Conservation (phyloP, 2,329 filamentous ascomycete genomes). For the Chaetomiaceae sp. region DNA sequence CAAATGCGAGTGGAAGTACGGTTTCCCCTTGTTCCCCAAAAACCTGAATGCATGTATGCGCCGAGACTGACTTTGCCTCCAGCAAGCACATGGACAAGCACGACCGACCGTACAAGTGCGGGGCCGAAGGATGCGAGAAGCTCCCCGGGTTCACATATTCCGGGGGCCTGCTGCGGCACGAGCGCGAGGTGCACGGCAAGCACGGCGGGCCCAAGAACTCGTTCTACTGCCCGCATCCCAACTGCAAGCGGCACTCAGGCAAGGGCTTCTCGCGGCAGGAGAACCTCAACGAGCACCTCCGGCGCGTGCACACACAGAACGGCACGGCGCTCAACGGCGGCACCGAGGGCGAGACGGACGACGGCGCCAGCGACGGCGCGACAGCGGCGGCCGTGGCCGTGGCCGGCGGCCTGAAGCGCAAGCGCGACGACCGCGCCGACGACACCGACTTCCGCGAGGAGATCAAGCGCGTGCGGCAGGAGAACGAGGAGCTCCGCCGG, state of each 20-base stretch:
- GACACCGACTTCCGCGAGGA: conserved; percentile 54
- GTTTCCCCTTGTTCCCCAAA: conserved; percentile 23
- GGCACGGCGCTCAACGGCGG: conserved; percentile 27
- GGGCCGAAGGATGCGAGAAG: conserved; percentile 78
- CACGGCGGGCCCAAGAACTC: conserved; percentile 84
- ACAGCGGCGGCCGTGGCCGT: conserved; percentile 4
- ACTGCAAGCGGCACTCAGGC: conserved; percentile 84
- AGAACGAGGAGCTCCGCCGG: conserved; percentile 55
- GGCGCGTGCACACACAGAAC: conserved; percentile 71
- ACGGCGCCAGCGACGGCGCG: conserved; percentile 44
- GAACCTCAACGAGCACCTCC: conserved; percentile 88
- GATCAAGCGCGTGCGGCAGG: conserved; percentile 60
- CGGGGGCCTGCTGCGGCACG: conserved; percentile 80
- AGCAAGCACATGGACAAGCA: conserved; percentile 99
- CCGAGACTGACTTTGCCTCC: conserved; percentile 9
- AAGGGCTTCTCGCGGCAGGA: conserved; percentile 91
- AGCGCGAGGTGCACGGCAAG: conserved; percentile 89
- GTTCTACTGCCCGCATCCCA: conserved; percentile 76
- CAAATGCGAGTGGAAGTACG: conserved; percentile 93
- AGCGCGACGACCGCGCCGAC: conserved; percentile 29
- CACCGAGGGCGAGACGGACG: conserved; percentile 37
- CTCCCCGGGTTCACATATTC: conserved; percentile 93
- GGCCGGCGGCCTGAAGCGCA: conserved; percentile 42
- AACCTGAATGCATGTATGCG: not conserved
- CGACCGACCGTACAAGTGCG: conserved; percentile 86